Base-by-base conservation (phyloP, 805 yeast species). In the Jamesozyma rosinii region DNA sequence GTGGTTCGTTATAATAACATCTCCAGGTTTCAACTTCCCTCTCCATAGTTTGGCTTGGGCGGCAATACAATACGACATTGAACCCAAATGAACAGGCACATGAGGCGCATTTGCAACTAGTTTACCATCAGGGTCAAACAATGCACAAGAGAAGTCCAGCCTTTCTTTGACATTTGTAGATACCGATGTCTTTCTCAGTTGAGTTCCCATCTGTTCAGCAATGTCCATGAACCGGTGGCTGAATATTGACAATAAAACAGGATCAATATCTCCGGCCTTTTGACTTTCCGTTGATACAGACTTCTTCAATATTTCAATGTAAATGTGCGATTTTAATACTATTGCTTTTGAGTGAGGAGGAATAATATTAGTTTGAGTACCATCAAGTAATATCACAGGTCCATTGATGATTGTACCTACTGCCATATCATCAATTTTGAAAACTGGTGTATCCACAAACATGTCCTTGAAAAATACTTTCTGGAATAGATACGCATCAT, bases 61-160 rank as follows among this genome's bases (percentile, higher is more conserved):
- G 14, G 75, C 70, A 21, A 85, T 81, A 47, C 88, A 84, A 1
- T 87, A 79, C 2, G 88, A 79, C 94, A 85, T 85, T 0, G 92
- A 81, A 1, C 94, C 90, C 42, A 85, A 64, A 60, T 85, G 95
- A 20, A 84, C 94, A 2, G 95, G 95, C 37, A 85, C 76, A 57
- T 83, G 89, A 0, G 95, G 95, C 0, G 95, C 95, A 64, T 84
- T 85, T 4, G 95, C 92, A 21, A 83, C 88, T 31, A 85, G 65
- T 26, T 80, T 81, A n/a, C 94, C 95, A 5, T 72, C 70, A 1
- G 81, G 69, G 52, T 81, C 86, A 58, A 85, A 85, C 19, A 85
- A 62, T 1, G 95, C 95, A 67, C 95, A 85, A 26, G 89, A 81
- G 59, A 82, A 85, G 59, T 85, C 95, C 30, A 84, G 65, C 41